Evolutionary conservation across 345 rosid genomes (phyloP), one percentile per base, ranked within the genome.

Genomic region (Syzygium aqueum): DNA sequence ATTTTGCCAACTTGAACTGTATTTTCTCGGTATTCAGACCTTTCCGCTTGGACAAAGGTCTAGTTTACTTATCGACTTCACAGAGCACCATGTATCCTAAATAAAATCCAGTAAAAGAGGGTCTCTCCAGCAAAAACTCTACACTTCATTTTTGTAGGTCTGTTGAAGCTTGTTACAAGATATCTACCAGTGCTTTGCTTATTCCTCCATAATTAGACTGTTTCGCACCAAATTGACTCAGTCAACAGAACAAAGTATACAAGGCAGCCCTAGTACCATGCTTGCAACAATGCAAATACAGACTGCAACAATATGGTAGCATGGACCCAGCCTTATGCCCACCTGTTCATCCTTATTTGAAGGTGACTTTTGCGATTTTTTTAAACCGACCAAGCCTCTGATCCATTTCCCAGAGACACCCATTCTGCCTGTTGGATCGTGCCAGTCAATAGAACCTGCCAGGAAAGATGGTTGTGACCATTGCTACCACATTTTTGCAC

Each of bases 391-490:
- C 91, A 95, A 90, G 86, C 96, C 92, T 90, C 90, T 95, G 84
- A 96, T 91, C 99, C 99, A 96, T 93, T 94, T 96, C 67, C 99
- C 97, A 0, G 98, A 94, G 88, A 94, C 94, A 86, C 99, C 99
- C 99, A 96, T 96, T 87, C 84, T 54, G 86, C 67, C 86, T 52
- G 49, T 84, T 37, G 27, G 82, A 73, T 73, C 7, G 49, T 37
- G 49, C 37, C 49, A 73, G 37, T 73, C 82, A 73, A 73, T 21
- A 73, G 82, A 73, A 33, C 82, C 49, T 37, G 49, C 82, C 49
- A 73, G 82, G 6, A 73, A 73, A 73, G 82, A 73, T 33, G 49
- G 82, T 73, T 9, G 82, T 73, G 82, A 73, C 82, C 82, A 73
- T 73, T 73, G 80, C 49, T 33, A 19, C 49, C 80, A 37, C 8